A percentile compares a stretch with the other conserved stretches of the same genome.
Evolutionary conservation across 78 protist genomes (phyloP).

Genomic region (Capsaspora owczarzaki): DNA sequence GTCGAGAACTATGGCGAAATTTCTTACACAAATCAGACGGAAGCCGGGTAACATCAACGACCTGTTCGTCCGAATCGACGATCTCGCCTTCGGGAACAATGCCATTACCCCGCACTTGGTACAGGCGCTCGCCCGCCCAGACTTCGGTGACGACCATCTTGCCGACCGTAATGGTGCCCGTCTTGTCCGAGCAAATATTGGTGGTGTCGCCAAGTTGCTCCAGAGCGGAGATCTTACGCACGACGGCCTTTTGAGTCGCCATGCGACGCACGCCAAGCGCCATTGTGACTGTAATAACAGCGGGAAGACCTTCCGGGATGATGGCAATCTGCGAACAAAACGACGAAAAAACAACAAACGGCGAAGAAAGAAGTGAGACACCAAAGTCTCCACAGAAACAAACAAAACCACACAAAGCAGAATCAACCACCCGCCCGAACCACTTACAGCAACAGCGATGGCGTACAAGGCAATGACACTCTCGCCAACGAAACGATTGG

Average conservation of each 20-base stretch:
- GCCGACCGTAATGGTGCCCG: conserved; percentile 85
- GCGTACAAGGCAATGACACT: too few relatives aligned
- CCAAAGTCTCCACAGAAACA: conserved; percentile 25
- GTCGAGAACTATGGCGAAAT: too few relatives aligned
- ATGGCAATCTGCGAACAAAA: conserved; percentile 55
- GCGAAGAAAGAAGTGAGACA: conserved; percentile 53
- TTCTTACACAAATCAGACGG: not conserved
- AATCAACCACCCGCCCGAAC: not conserved
- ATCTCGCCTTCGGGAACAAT: not conserved
- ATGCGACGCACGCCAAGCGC: conserved; percentile 71
- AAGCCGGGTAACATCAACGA: not conserved
- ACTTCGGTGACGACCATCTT: conserved; percentile 57
- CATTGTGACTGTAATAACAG: conserved; percentile 70
- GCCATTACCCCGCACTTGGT: not conserved
- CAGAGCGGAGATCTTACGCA: conserved; percentile 66
- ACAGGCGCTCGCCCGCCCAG: not conserved
- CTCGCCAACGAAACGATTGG: not conserved
- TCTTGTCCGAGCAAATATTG: conserved; percentile 90
- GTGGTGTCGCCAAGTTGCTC: conserved; percentile 85
- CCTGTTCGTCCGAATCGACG: not conserved
- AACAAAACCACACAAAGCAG: too few relatives aligned
- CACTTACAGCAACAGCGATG: not conserved
- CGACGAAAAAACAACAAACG: not conserved
- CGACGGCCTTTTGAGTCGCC: conserved; percentile 71
- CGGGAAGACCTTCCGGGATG: conserved; percentile 88